Conservation (phyloP, 2,329 filamentous ascomycete species). For the Clathrospora elynae region DNA sequence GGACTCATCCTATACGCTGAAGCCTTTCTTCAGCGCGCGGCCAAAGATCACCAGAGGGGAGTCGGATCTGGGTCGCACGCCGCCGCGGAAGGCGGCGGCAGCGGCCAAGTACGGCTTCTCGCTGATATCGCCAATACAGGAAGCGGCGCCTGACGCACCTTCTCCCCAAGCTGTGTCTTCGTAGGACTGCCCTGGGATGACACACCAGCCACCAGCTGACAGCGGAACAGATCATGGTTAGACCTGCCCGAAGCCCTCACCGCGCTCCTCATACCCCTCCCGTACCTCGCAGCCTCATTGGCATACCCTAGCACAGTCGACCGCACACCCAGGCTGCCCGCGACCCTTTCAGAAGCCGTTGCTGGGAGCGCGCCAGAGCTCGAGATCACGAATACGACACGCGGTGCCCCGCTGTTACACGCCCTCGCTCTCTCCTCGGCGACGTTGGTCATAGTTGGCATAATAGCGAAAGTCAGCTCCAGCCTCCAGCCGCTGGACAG, state of each 20-base stretch:
- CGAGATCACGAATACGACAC: constrained; percentile 12
- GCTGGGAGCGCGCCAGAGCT: constrained; percentile 19
- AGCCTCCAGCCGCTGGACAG: constrained; percentile 41
- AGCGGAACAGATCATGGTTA: constrained; percentile 37
- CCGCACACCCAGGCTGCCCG: constrained; percentile 23
- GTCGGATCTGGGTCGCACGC: constrained; percentile 52
- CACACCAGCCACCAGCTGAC: constrained; percentile 4
- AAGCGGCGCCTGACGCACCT: constrained; percentile 26
- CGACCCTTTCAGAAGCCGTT: constrained; percentile 32
- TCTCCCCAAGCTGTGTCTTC: constrained; percentile 17
- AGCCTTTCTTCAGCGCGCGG: constrained; percentile 36
- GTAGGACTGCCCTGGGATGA: constrained; percentile 20
- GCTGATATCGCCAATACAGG: constrained; percentile 45
- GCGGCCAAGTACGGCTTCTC: constrained; percentile 39
- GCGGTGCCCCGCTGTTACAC: constrained; percentile 46
- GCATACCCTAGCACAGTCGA: constrained; percentile 47
- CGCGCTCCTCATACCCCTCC: constrained; percentile 57
- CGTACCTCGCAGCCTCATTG: constrained; percentile 55
- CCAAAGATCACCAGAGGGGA: constrained; percentile 50
- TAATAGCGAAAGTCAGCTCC: constrained; percentile 45
- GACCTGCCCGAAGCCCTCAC: constrained; percentile 56
- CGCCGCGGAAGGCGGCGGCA: constrained; percentile 26
- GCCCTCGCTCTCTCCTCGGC: constrained; percentile 54
- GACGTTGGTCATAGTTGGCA: constrained; percentile 53
- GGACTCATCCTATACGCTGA: constrained; percentile 38